Evolutionary conservation across 306 rosid species (phyloP), one percentile per base, ranked within the genome.

Genomic region (Vigna radiata): DNA sequence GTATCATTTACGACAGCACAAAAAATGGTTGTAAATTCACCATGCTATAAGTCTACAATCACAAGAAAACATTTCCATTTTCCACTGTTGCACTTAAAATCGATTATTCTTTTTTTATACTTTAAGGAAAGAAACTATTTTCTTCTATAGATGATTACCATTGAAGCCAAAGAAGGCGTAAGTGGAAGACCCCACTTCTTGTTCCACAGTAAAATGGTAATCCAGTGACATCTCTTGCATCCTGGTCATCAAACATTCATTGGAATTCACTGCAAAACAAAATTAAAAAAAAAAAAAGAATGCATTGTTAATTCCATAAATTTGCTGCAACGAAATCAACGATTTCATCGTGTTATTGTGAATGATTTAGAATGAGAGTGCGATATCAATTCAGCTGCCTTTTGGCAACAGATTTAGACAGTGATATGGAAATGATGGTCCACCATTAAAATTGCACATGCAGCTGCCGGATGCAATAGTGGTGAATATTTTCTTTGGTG

Each of bases 101-200:
- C 46, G 17, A 64, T 36, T 49, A 14, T 64, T 50, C 12, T 10
- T 8, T 14, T 14, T 19, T 23, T 18, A 5, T 23, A 2, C 21
- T 79, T 29, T 9, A 46, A 9, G 43, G 8, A 29, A 11, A 29
- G 44, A 27, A 27, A 37, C 11, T 18, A 8, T 52, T 18, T 33
- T 65, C 13, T 16, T 9, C 41, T 16, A 29, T 29, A 16, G 14
- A 63, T 64, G n/a, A 71, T 64, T 82, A 93, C 96, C 97, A 11
- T 93, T 93, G 82, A 90, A 93, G 17, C 97, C 97, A 62, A 90
- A 93, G 77, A 93, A 93, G 58, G 96, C 91, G 23, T 90, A 78
- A 23, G 97, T 89, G 78, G 91, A 83, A 67, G 97, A 93, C 16
- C 97, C 97, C 31, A 90, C 97, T 93, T 93, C 94, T 75, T 93